Percentiles rank a stretch among this genome's conserved stretches.
phyloP scores from a whole-genome alignment of 208 protist genomes.

The Lotmaria passim region DNA sequence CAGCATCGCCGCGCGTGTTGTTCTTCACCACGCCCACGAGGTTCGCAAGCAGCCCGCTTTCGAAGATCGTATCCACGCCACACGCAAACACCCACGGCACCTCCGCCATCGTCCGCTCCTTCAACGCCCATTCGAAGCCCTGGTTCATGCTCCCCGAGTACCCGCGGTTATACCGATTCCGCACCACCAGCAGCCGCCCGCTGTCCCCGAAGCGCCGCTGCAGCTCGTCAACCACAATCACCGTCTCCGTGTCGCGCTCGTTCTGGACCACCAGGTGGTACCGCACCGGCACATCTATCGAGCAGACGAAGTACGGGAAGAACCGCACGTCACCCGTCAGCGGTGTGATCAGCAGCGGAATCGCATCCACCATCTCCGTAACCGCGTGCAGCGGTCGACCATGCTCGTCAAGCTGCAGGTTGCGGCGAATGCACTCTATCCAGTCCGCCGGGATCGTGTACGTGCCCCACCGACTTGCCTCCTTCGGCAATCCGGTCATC shows the following conservation, averaged over 20 bases:
- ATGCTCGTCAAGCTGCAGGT: constrained; percentile 28
- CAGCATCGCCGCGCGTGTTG: constrained; percentile 27
- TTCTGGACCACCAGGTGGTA: constrained; percentile 49
- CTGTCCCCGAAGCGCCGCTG: constrained; percentile 38
- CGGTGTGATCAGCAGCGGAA: constrained; percentile 50
- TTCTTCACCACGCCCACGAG: constrained; percentile 21
- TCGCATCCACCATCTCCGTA: constrained; percentile 26
- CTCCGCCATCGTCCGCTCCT: constrained; percentile 26
- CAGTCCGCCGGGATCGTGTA: constrained; percentile 12
- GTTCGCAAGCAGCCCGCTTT: constrained; percentile 28
- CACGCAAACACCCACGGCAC: constrained; percentile 46
- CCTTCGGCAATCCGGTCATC: background rate
- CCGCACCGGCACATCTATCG: constrained; percentile 44
- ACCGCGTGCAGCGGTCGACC: constrained; percentile 15
- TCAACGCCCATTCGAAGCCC: constrained; percentile 36
- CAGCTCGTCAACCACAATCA: constrained; percentile 31
- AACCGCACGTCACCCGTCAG: constrained; percentile 42
- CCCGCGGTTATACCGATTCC: constrained; percentile 43
- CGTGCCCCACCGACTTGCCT: constrained; percentile 4
- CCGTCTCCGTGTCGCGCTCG: constrained; percentile 28
- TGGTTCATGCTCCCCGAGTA: constrained; percentile 49
- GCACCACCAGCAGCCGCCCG: constrained; percentile 36
- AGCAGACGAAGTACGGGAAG: constrained; percentile 44
- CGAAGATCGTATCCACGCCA: constrained; percentile 47
- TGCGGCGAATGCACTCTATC: constrained; percentile 32